phyloP scores from a whole-genome alignment of 306 rosid species.

The Fragaria ananassa region DNA sequence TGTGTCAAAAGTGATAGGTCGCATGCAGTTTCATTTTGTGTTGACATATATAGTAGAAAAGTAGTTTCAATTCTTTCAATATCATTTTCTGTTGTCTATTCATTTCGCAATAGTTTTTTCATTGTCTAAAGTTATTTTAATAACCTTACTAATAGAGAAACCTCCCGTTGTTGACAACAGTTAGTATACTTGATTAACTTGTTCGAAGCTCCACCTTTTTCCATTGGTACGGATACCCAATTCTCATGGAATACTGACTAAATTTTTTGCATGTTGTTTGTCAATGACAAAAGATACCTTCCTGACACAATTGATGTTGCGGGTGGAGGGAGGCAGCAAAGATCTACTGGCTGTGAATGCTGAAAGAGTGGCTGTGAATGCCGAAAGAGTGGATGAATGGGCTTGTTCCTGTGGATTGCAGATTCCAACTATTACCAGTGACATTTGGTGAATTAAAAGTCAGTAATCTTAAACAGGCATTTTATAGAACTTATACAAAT shows the following conservation, averaged over 20 bases:
- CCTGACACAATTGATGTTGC: constrained; percentile 85
- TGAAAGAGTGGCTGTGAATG: constrained; percentile 64
- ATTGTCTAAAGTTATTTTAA: neutral
- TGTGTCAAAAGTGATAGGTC: neutral
- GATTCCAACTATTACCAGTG: constrained; percentile 12
- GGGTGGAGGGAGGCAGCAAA: constrained; percentile 79
- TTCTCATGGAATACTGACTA: constrained; percentile 5
- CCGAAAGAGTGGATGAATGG: constrained; percentile 28
- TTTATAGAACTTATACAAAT: constrained; percentile 8
- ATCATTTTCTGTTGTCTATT: neutral
- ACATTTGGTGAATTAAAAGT: constrained; percentile 26
- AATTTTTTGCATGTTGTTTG: neutral
- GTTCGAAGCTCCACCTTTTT: neutral
- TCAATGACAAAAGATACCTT: constrained; percentile 55
- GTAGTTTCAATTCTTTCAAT: neutral
- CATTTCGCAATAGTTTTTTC: neutral
- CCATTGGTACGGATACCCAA: neutral
- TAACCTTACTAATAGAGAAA: neutral
- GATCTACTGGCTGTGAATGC: constrained; percentile 93
- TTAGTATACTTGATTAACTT: neutral
- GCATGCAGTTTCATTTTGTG: neutral
- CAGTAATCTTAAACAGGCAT: constrained; percentile 21
- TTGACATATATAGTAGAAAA: neutral
- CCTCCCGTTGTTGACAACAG: neutral
- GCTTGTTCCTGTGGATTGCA: constrained; percentile 26